Evolutionary conservation across 192 early-diverging fungal genomes (phyloP).

Genomic region (Geosiphon pyriformis): DNA sequence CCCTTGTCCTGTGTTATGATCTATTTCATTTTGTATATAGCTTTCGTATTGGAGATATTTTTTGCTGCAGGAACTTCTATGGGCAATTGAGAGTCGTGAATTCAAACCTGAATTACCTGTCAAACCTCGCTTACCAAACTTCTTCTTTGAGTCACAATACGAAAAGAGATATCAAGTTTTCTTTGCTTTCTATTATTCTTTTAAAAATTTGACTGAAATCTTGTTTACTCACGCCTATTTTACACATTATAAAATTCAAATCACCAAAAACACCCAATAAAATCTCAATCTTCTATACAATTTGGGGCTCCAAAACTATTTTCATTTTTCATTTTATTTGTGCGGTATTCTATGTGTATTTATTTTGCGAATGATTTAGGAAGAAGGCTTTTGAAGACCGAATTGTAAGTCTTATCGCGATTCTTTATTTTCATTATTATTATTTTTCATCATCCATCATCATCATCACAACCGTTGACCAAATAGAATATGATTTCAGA

Average conservation of each 20-base stretch:
- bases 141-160: no score
- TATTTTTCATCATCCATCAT: not conserved
- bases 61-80: no score
- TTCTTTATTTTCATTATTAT: not conserved
- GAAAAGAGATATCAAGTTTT: no score
- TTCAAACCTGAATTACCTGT: no score
- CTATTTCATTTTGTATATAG: no score
- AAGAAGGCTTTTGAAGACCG: slow-evolving; percentile 31
- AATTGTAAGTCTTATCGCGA: slow-evolving; percentile 21
- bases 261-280: not conserved
- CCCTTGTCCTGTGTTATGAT: no score
- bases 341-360: slow-evolving; percentile 4
- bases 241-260: not conserved
- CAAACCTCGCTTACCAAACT: no score
- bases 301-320: not conserved
- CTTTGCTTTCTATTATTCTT: no score
- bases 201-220: slow-evolving; percentile 1
- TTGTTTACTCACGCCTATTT: not conserved
- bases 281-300: not conserved
- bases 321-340: not conserved
- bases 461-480: not conserved
- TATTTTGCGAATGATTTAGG: slow-evolving; percentile 8
- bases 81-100: no score
- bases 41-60: no score
- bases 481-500: not conserved